Conservation (phyloP, 805 yeast genomes). For the Komagataella ulmi region DNA sequence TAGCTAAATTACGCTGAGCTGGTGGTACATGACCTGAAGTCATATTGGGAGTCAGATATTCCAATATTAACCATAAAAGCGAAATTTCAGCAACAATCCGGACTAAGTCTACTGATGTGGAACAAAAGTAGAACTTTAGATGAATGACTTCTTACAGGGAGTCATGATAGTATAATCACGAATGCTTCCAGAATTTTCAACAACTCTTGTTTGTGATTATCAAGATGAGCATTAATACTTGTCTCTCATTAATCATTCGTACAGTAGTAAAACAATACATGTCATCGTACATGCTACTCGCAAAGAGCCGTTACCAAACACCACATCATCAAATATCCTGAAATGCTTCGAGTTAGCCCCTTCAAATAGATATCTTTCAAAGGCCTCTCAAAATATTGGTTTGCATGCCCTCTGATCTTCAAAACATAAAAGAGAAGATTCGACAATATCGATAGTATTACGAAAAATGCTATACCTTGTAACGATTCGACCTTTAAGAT, state of each 20-base stretch:
- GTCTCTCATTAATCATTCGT: neutral
- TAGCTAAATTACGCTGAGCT: too few relatives aligned
- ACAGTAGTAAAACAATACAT: neutral
- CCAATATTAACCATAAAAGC: too few relatives aligned
- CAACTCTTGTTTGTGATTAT: neutral
- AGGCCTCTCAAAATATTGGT: slow-evolving; percentile 24
- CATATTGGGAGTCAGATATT: too few relatives aligned
- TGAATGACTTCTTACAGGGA: too few relatives aligned
- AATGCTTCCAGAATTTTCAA: neutral
- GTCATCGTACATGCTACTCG: neutral
- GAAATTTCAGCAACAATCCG: too few relatives aligned
- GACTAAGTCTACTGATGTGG: too few relatives aligned
- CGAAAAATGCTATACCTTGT: slow-evolving; percentile 31
- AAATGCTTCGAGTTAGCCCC: slow-evolving; percentile 30
- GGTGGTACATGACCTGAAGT: too few relatives aligned
- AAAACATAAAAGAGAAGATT: slow-evolving; percentile 18
- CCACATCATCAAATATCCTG: slow-evolving; percentile 47
- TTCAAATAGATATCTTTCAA: slow-evolving; percentile 26
- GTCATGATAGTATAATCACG: neutral
- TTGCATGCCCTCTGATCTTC: slow-evolving; percentile 20
- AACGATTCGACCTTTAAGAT: slow-evolving; percentile 35
- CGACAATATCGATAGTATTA: slow-evolving; percentile 20
- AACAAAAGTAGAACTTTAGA: too few relatives aligned
- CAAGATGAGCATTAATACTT: neutral
- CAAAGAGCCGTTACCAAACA: slow-evolving; percentile 33